Evolutionary conservation across 306 rosid genomes (phyloP), one percentile per base, ranked within the genome.

Genomic region (Lathyrus tuberosus): DNA sequence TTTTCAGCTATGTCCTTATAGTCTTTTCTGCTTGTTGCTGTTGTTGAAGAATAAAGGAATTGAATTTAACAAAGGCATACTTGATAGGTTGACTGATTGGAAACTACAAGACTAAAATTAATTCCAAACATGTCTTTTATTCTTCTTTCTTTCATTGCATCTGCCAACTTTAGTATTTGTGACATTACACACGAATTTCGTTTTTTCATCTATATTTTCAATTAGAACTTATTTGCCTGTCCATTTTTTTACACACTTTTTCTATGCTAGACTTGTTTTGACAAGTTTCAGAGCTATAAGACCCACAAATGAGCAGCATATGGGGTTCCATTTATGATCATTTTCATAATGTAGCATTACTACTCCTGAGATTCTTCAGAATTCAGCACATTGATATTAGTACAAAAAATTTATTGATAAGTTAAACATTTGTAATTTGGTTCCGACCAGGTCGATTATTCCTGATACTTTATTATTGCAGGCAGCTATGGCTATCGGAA

Each of bases 401-500:
- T 8, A 44, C 52, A 22, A 64, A 26, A 30, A 18, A 59, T 40
- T 38, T 54, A 7, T 43, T 67, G 60, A 10, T 14, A 48, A 67
- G 56, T 42, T 51, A 42, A 78, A 62, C 58, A 22, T 80, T 66
- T 68, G 49, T 28, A 42, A n/a, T 14, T 62, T 6, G 17, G 26
- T 54, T 76, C 65, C 47, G 56, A 72, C 30, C 60, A 18, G 72
- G 52, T 49, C 20, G 47, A 37, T n/a, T 57, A 64, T 73, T 69
- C 48, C 52, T 72, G 48, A 40, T 68, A 33, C 57, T 15, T 73
- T 33, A 51, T 44, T 62, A 42, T 67, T 82, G 79, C 86, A 82
- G 89, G 81, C 84, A 62, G 84, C 84, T 49, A 48, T 85, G 86
- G 68, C 83, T 49, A 67, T 80, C 5, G 86, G 83, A 69, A 85